A percentile compares a stretch with the other conserved stretches of the same genome.
Conservation (phyloP, 2,329 filamentous ascomycete species). For the Scorias spongiosa region DNA sequence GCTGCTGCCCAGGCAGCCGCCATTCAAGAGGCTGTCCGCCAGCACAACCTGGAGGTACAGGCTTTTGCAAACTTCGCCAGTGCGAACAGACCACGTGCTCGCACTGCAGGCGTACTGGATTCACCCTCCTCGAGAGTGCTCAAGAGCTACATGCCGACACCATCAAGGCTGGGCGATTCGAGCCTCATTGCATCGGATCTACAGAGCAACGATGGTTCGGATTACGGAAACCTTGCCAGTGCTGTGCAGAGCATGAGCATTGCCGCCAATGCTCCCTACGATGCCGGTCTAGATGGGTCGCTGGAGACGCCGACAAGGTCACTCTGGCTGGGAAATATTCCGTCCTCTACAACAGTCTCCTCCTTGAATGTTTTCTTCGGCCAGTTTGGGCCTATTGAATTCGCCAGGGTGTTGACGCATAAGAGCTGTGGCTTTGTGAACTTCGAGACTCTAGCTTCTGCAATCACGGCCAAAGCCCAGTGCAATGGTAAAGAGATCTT, state of each 20-base stretch:
- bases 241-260: constrained; percentile 71
- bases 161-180: constrained; percentile 53
- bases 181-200: constrained; percentile 64
- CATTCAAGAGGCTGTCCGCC: constrained; percentile 61
- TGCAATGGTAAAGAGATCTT: constrained; percentile 98
- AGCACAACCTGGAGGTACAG: constrained; percentile 86
- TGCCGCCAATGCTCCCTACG: constrained; percentile 44
- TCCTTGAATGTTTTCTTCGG: constrained; percentile 92
- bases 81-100: constrained; percentile 67
- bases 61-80: constrained; percentile 77
- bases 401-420: constrained; percentile 84
- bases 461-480: constrained; percentile 70
- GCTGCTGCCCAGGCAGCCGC: constrained; percentile 42
- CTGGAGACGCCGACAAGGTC: constrained; percentile 84
- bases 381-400: constrained; percentile 79
- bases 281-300: constrained; percentile 61
- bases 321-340: constrained; percentile 93
- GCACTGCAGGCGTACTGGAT: constrained; percentile 84
- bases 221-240: constrained; percentile 66
- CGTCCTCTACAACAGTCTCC: constrained; percentile 88
- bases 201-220: constrained; percentile 55
- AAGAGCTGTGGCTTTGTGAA: constrained; percentile 99
- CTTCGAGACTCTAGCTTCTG: constrained; percentile 82
- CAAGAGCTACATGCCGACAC: constrained; percentile 61
- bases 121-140: constrained; percentile 49